Percentiles rank a stretch among this genome's conserved stretches.
Evolutionary conservation across 2,329 filamentous ascomycete genomes (phyloP).

Genomic region (Hymenoscyphus occultus): DNA sequence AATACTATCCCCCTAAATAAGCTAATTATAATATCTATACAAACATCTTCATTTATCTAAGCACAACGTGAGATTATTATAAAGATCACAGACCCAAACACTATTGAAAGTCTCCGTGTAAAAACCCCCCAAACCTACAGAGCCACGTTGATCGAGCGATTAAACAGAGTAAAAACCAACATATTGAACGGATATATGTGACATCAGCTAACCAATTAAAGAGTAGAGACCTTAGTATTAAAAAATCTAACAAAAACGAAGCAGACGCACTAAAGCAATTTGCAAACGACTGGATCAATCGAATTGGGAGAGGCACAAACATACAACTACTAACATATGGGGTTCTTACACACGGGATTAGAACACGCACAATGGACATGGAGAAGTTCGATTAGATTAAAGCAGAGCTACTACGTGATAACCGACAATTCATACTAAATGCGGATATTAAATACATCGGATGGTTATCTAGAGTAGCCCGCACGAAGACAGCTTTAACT

Average conservation of each 20-base stretch:
- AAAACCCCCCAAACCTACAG: too few relatives aligned
- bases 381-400: slow-evolving; percentile 15
- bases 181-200: too few relatives aligned
- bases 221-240: slow-evolving; percentile 20
- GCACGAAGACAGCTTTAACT: slow-evolving; percentile 11
- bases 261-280: slow-evolving; percentile 14
- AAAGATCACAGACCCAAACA: slow-evolving; percentile 22
- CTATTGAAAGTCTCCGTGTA: slow-evolving; percentile 21
- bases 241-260: slow-evolving; percentile 13
- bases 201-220: slow-evolving; percentile 20
- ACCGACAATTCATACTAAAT: too few relatives aligned
- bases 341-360: slow-evolving; percentile 16
- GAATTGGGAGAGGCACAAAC: slow-evolving; percentile 14
- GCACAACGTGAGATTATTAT: slow-evolving; percentile 26
- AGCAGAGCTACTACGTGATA: too few relatives aligned
- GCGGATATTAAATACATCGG: too few relatives aligned
- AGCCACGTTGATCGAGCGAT: too few relatives aligned
- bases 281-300: too few relatives aligned
- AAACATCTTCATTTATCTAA: slow-evolving; percentile 19
- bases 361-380: slow-evolving; percentile 14
- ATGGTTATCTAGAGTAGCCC: neutral
- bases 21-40: slow-evolving; percentile 23
- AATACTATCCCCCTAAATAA: slow-evolving; percentile 17
- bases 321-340: slow-evolving; percentile 19
- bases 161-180: too few relatives aligned